Evolutionary conservation across 2,329 filamentous ascomycete genomes (phyloP), one percentile per base, ranked within the genome.

Genomic region (Setomelanomma holmii): DNA sequence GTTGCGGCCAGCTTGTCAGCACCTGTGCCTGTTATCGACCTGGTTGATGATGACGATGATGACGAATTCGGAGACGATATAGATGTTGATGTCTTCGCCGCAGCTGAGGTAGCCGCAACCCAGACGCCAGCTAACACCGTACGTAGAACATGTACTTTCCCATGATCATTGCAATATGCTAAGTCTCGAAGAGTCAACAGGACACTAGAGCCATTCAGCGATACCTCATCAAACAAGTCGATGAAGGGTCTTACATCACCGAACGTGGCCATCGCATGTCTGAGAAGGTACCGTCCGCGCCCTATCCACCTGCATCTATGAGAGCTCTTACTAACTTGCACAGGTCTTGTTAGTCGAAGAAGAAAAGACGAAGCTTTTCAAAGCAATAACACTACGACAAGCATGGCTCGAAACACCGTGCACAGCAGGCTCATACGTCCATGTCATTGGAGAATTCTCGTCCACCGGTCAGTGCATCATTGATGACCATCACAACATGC

Each of bases 401-500:
- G 89, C 91, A 42, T 99, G 95, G 95, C 84, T 86, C 56, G 89
- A 93, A 41, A 96, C 90, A 5, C 85, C 89, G 23, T 91, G 89
- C 34, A 87, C 85, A 30, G 80, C 84, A 38, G 88, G 89, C 24
- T 86, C 89, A 0, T 93, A 89, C 68, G 87, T 98, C 35, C 93
- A 99, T 71, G 80, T 99, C 51, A 91, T 96, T 58, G 93, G 93
- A 23, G 77, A 84, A 3, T 96, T 96, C 64, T 83, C 88, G 51
- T 61, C 76, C 1, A 81, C 78, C 14, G 90, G 90, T 1, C 86
- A 88, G 70, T 96, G 93, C 70, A 78, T 96, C 40, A 83, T 98
- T 56, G 89, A 96, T 69, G 91, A 98, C 71, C 81, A 84, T 2
- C 82, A 88, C 43, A 91, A 93, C 64, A 89, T 98, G 74, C 79